Percentiles rank a stretch among this genome's conserved stretches.
These are phyloP conservation scores for Yarrowia sp. DNA, from an alignment of 805 yeast species.

Conservation along the genomic window DNA sequence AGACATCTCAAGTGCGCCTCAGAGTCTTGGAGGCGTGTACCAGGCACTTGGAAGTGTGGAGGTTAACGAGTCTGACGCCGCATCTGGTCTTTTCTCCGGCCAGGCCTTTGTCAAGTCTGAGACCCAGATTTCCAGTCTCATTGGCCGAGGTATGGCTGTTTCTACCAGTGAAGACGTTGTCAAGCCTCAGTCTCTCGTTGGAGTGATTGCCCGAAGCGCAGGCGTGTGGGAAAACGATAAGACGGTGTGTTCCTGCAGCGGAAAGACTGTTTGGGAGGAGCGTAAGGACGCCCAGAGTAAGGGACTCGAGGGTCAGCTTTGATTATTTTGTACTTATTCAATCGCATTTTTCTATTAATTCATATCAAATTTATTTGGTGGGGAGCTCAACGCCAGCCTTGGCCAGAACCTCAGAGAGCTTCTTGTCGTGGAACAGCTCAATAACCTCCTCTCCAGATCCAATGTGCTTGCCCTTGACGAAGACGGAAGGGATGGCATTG, in stretches of 20 bases:
- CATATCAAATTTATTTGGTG: not conserved
- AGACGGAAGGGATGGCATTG: constrained; percentile 69
- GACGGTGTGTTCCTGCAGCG: constrained; percentile 89
- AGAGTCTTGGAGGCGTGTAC: constrained; percentile 38
- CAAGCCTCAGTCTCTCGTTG: constrained; percentile 48
- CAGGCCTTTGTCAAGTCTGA: constrained; percentile 48
- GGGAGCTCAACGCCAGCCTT: constrained; percentile 17
- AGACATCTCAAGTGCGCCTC: constrained; percentile 57
- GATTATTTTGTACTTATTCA: not conserved
- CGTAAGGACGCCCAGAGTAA: constrained; percentile 66
- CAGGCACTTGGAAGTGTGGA: constrained; percentile 41
- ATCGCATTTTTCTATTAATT: not conserved
- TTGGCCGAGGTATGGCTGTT: constrained; percentile 59
- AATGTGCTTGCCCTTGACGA: constrained; percentile 55
- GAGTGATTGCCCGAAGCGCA: constrained; percentile 93
- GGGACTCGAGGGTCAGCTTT: constrained; percentile 43
- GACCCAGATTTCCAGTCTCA: constrained; percentile 55
- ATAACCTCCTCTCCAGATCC: constrained; percentile 49
- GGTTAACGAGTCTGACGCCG: constrained; percentile 28
- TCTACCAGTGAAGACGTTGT: constrained; percentile 33
- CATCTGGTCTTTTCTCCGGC: constrained; percentile 30
- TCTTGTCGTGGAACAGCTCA: constrained; percentile 29
- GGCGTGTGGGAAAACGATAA: constrained; percentile 97
- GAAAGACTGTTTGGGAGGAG: constrained; percentile 96
- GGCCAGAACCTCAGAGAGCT: constrained; percentile 8